These are phyloP conservation scores for Nitzschia sp. DNA, from an alignment of 108 stramenopile species.

Conservation along the genomic window DNA sequence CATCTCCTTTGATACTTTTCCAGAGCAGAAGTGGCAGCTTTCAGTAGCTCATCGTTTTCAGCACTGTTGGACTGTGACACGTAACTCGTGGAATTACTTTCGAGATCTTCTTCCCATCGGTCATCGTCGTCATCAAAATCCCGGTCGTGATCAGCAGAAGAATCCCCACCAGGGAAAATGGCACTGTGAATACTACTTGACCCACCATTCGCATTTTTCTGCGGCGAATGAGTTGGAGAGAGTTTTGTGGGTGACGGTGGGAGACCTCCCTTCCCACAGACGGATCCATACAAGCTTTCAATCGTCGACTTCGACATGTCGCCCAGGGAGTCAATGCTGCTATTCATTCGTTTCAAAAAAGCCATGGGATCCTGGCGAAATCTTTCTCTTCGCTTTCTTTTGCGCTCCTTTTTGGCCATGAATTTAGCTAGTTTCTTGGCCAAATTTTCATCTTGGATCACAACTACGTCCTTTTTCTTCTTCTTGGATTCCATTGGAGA, in stretches of 20 bases:
- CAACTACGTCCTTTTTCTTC: background rate
- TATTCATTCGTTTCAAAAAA: background rate
- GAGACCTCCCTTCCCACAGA: background rate
- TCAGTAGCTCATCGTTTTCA: constrained; percentile 11
- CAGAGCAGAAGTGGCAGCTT: constrained; percentile 3
- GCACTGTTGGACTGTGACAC: background rate
- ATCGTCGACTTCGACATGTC: constrained; percentile 6
- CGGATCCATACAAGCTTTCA: constrained; percentile 12
- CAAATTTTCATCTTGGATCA: background rate
- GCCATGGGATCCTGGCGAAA: background rate
- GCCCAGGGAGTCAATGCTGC: constrained; percentile 5
- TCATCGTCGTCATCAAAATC: constrained; percentile 1
- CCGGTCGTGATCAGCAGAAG: background rate
- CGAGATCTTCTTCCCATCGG: background rate
- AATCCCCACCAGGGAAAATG: background rate
- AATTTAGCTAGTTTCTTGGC: background rate
- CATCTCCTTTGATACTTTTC: constrained; percentile 8
- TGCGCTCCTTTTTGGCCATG: background rate
- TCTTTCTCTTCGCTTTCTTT: constrained; percentile 1
- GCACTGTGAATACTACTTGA: background rate
- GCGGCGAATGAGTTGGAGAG: background rate
- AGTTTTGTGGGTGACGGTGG: background rate
- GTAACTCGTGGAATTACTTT: background rate
- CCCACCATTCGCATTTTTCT: background rate
- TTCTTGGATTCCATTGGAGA: constrained; percentile 1